Evolutionary conservation across 352 stramenopile genomes (phyloP).

Genomic region (Pilasporangium apinafurcum): DNA sequence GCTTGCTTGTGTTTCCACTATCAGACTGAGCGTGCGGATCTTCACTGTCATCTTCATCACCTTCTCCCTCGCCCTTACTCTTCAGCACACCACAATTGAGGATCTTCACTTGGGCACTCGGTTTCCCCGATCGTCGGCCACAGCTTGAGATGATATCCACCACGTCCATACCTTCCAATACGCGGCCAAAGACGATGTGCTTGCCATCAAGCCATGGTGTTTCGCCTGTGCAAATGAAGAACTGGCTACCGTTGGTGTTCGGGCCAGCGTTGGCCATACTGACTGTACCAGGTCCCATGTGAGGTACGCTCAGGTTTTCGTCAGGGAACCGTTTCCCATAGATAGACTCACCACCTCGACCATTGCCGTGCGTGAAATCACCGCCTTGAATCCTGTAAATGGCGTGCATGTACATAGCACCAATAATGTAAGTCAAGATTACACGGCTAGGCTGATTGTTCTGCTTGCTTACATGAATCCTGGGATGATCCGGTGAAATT

Average conservation of each 20-base stretch:
- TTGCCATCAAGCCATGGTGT: slow-evolving; percentile 96
- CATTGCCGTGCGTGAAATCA: slow-evolving; percentile 93
- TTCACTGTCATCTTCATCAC: slow-evolving; percentile 1
- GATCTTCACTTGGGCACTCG: slow-evolving; percentile 86
- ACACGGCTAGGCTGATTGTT: too few relatives aligned
- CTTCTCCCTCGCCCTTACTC: slow-evolving; percentile 6
- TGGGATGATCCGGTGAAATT: slow-evolving; percentile 97
- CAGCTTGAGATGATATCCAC: slow-evolving; percentile 87
- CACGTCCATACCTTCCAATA: slow-evolving; percentile 87
- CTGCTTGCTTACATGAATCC: slow-evolving; percentile 83
- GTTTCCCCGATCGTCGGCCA: slow-evolving; percentile 82
- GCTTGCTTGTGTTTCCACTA: too few relatives aligned
- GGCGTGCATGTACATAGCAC: slow-evolving; percentile 6
- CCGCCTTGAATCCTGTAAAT: slow-evolving; percentile 84
- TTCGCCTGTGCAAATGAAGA: slow-evolving; percentile 94
- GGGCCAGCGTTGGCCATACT: slow-evolving; percentile 88
- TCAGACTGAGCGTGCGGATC: too few relatives aligned
- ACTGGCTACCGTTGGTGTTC: slow-evolving; percentile 93
- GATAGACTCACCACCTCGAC: slow-evolving; percentile 93
- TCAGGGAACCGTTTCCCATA: slow-evolving; percentile 92
- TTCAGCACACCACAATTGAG: slow-evolving; percentile 76
- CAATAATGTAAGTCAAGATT: too few relatives aligned
- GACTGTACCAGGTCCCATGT: slow-evolving; percentile 65
- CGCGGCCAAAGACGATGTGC: slow-evolving; percentile 94
- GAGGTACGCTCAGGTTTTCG: slow-evolving; percentile 80